phyloP scores from a whole-genome alignment of 1,284 basidiomycete species.

The Rhizopogon parksii region DNA sequence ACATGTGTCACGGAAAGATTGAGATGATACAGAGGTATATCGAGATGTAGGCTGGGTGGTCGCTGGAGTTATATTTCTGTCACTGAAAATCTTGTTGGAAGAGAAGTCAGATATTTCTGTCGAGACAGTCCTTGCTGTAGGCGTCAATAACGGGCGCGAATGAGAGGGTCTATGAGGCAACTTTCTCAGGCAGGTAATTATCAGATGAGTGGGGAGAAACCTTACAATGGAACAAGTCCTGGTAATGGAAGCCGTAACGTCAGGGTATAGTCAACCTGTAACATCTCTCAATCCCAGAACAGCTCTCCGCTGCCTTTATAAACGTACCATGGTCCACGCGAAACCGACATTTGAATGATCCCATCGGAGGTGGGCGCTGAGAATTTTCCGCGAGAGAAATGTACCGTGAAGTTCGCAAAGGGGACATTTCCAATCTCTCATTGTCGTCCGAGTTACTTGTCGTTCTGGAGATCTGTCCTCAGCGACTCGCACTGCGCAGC shows the following conservation, averaged over 20 bases:
- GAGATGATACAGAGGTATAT: background rate
- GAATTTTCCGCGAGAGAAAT: conserved; percentile 43
- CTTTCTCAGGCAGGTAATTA: background rate
- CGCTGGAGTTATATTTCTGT: background rate
- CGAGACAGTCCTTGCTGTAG: background rate
- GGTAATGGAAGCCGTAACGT: background rate
- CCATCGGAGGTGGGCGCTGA: conserved; percentile 47
- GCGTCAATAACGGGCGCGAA: background rate
- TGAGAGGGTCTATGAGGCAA: background rate
- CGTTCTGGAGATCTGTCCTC: conserved; percentile 3
- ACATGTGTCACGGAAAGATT: background rate
- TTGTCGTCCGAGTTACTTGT: conserved; percentile 12
- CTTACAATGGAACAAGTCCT: conserved; percentile 14
- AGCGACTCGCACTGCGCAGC: conserved; percentile 2
- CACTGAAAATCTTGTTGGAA: background rate
- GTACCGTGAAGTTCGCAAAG: conserved; percentile 48
- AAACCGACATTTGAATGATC: conserved; percentile 44
- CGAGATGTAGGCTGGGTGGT: background rate
- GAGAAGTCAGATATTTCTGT: background rate
- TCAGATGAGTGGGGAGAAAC: background rate
- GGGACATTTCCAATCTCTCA: conserved; percentile 49
- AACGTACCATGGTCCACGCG: conserved; percentile 34
- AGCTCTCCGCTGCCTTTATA: background rate
- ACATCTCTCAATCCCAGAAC: background rate
- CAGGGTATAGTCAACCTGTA: background rate